Evolutionary conservation across 805 yeast species (phyloP), one percentile per base, ranked within the genome.

Genomic region (Candida easanensis): DNA sequence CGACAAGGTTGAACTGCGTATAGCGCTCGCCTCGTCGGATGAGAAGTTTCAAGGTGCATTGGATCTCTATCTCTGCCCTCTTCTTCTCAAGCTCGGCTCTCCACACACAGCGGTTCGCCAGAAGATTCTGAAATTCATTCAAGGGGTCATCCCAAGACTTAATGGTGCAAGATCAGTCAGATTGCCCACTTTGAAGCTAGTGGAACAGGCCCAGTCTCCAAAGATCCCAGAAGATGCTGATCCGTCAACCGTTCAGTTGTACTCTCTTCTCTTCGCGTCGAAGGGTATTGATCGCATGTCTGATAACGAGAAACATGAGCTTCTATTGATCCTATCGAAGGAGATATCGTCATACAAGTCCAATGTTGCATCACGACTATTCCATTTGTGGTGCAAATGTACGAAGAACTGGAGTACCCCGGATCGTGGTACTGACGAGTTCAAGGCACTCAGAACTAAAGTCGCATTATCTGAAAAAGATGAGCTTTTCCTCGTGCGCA

Each of bases 71-170:
- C 69, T 91, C 33, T 73, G 88, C 1, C 97, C 99, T 1, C 58
- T 91, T 21, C 64, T 91, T 27, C 67, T 90, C 48, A 91, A 91
- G 59, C 70, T 90, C 40, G 77, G 84, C 2, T 88, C 97, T 14
- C 75, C 82, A 3, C 76, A 84, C 60, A 66, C 70, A 0, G 66
- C 75, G 14, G 96, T 86, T 1, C 73, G 93, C 48, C 67, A 74
- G 21, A 82, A 84, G 30, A 82, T 90, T 2, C 68, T 84, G 25
- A 79, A 80, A 49, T 75, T 83, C 10, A 70, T 88, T 30, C 80
- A 80, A 46, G 82, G 86, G 57, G 56, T 88, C 13, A 71, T 84
- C 39, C 80, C 88, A 0, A 71, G 96, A 39, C 65, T 87, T 42
- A 75, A 77, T 41, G 74, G 85, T 1, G 71, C 80, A 17, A 66